Conservation (phyloP, 257 asterid genomes). For the Gentiana straminea region DNA sequence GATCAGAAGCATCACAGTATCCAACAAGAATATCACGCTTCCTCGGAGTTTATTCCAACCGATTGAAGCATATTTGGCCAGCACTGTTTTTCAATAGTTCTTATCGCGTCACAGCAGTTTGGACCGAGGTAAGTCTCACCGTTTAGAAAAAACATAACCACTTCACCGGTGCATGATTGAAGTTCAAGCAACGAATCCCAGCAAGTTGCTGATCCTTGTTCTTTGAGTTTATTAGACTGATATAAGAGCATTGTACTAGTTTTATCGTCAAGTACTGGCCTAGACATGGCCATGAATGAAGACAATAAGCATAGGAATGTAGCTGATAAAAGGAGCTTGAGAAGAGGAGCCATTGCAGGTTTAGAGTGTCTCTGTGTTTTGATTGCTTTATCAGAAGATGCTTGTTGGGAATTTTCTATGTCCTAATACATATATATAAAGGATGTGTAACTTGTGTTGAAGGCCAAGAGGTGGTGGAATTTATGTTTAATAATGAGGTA, state of each 20-base stretch:
- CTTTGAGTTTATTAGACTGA: slow-evolving; percentile 24
- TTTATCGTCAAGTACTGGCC: slow-evolving; percentile 9
- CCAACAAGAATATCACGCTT: slow-evolving; percentile 48
- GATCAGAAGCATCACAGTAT: slow-evolving; percentile 33
- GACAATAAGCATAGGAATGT: slow-evolving; percentile 10
- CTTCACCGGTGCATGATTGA: slow-evolving; percentile 57
- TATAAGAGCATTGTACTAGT: slow-evolving; percentile 13
- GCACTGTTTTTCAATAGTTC: slow-evolving; percentile 44
- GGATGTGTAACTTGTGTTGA: too few relatives aligned
- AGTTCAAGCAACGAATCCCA: slow-evolving; percentile 62
- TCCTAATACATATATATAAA: slow-evolving; percentile 1
- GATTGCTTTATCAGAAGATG: not conserved
- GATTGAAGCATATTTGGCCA: slow-evolving; percentile 65
- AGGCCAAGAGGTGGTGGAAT: not conserved
- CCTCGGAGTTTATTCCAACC: slow-evolving; percentile 49
- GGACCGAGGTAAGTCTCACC: slow-evolving; percentile 54
- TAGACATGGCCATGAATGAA: slow-evolving; percentile 16
- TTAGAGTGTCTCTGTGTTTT: not conserved
- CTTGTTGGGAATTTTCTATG: not conserved
- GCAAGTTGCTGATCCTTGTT: slow-evolving; percentile 34
- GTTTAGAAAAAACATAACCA: slow-evolving; percentile 49
- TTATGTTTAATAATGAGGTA: not conserved
- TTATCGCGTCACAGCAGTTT: slow-evolving; percentile 48
- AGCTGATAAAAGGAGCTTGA: slow-evolving; percentile 10
- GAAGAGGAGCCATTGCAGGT: slow-evolving; percentile 20